Evolutionary conservation across 2,329 filamentous ascomycete species (phyloP).

Genomic region (Zasmidium angulare): DNA sequence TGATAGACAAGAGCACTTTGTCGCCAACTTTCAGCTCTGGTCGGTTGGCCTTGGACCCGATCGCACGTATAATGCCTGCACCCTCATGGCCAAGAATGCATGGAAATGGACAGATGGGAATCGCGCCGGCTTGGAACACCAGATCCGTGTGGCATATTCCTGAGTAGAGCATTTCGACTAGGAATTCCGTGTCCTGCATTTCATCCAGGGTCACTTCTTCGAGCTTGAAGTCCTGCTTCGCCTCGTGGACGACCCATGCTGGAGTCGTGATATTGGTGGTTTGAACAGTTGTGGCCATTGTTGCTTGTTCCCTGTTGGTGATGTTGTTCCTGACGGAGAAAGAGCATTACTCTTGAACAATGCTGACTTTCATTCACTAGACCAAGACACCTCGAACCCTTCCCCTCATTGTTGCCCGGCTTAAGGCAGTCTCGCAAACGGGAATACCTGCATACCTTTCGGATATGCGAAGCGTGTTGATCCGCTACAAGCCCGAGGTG

Average conservation of each 20-base stretch:
- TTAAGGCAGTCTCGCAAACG: neutral
- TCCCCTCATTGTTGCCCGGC: neutral
- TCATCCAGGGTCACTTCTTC: slow-evolving; percentile 17
- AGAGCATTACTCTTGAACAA: neutral
- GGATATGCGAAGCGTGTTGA: neutral
- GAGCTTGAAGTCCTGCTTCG: slow-evolving; percentile 20
- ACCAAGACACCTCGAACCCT: neutral
- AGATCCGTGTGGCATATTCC: slow-evolving; percentile 28
- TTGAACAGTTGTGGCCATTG: neutral
- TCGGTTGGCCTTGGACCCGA: slow-evolving; percentile 15
- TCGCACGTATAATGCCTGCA: slow-evolving; percentile 16
- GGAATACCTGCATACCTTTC: neutral
- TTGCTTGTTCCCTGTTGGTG: neutral
- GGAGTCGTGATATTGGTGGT: slow-evolving; percentile 1
- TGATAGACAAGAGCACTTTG: slow-evolving; percentile 15
- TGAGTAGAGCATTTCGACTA: slow-evolving; percentile 23
- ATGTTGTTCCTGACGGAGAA: neutral
- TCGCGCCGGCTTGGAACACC: slow-evolving; percentile 20
- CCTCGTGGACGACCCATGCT: slow-evolving; percentile 19
- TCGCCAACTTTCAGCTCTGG: slow-evolving; percentile 18
- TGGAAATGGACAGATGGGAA: slow-evolving; percentile 17
- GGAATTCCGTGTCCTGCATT: slow-evolving; percentile 19
- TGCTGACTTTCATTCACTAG: neutral
- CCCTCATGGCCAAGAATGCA: slow-evolving; percentile 23
- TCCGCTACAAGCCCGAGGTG: neutral